phyloP scores from a whole-genome alignment of 2,329 filamentous ascomycete genomes.

The Colletotrichum karsti region DNA sequence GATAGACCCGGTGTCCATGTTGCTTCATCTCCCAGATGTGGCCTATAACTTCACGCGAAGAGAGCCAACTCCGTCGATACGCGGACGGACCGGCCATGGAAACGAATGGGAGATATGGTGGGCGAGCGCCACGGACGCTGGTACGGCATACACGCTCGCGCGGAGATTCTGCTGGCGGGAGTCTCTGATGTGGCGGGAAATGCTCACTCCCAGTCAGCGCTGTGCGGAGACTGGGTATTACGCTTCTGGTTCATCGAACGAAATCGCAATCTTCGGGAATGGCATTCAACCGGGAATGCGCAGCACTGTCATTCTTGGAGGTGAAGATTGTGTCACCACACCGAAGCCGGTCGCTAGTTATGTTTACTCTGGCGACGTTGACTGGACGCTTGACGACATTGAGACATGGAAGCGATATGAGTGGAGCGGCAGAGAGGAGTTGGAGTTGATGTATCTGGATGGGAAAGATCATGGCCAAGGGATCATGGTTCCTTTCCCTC shows the following conservation, averaged over 20 bases:
- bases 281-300: slow-evolving; percentile 38
- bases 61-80: slow-evolving; percentile 42
- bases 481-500: slow-evolving; percentile 17
- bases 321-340: slow-evolving; percentile 33
- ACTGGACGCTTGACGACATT: slow-evolving; percentile 21
- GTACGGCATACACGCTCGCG: slow-evolving; percentile 69
- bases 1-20: slow-evolving; percentile 67
- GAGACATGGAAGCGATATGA: slow-evolving; percentile 14
- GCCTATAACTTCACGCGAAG: slow-evolving; percentile 67
- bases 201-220: slow-evolving; percentile 47
- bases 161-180: slow-evolving; percentile 78
- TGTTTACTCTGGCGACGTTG: slow-evolving; percentile 30
- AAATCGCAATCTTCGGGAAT: slow-evolving; percentile 15
- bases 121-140: slow-evolving; percentile 76
- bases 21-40: slow-evolving; percentile 69
- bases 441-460: slow-evolving; percentile 35
- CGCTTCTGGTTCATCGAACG: slow-evolving; percentile 9
- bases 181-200: slow-evolving; percentile 76
- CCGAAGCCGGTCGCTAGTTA: slow-evolving; percentile 33
- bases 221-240: slow-evolving; percentile 10
- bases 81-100: slow-evolving; percentile 46
- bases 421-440: slow-evolving; percentile 34
- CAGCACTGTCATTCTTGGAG: slow-evolving; percentile 33
- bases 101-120: slow-evolving; percentile 77
- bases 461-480: slow-evolving; percentile 35